phyloP scores from a whole-genome alignment of 768 basidiomycete genomes.

The Lentinula raphanica region DNA sequence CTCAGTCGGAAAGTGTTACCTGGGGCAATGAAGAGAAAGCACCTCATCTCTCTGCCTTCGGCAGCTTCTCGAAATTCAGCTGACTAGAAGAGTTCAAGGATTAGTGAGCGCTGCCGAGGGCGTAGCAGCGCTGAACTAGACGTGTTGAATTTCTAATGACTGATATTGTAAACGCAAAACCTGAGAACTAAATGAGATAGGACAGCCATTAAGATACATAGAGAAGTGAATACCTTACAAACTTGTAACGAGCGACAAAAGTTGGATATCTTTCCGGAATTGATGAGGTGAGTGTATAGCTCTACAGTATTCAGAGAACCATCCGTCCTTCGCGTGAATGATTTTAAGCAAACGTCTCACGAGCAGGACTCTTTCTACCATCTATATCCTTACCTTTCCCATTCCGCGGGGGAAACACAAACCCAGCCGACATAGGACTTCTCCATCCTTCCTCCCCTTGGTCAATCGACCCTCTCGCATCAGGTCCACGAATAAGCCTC shows the following conservation, averaged over 20 bases:
- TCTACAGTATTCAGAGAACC: background rate
- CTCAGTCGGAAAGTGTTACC: too few species aligned
- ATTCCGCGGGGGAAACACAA: constrained; percentile 2
- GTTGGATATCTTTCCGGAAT: background rate
- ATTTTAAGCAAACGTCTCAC: background rate
- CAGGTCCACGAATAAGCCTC: constrained; percentile 6
- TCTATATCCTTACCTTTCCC: constrained; percentile 1
- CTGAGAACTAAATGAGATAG: background rate
- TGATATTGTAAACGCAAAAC: too few species aligned
- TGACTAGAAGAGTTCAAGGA: too few species aligned
- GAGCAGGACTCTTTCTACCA: background rate
- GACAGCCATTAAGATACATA: background rate
- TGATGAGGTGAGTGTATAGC: background rate
- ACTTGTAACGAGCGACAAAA: background rate
- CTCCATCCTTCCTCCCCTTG: constrained; percentile 4
- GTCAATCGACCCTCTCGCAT: background rate
- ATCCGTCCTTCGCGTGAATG: background rate
- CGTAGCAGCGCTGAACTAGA: too few species aligned
- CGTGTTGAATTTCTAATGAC: too few species aligned
- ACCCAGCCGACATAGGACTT: constrained; percentile 6
- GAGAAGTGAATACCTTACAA: background rate
- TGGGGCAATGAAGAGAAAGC: too few species aligned
- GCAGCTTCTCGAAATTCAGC: too few species aligned
- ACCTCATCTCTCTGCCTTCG: too few species aligned
- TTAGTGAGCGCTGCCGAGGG: background rate